Conservation (phyloP, 1,284 basidiomycete species). For the Naganishia albida region DNA sequence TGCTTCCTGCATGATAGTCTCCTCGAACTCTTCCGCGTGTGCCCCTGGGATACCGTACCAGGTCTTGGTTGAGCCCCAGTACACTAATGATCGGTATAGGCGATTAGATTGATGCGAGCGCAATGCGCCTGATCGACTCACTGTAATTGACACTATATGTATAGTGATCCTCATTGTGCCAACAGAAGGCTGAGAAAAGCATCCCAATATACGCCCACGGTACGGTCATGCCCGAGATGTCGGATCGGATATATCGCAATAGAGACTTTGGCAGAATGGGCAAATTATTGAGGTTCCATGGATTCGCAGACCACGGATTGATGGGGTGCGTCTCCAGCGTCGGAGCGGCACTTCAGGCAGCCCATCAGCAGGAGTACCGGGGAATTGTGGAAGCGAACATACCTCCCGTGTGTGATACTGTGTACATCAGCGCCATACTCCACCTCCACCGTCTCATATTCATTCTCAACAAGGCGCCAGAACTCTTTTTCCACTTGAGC, state of each 20-base stretch:
- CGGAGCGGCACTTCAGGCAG: slow-evolving; percentile 75
- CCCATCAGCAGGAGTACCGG: neutral
- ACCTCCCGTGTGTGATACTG: slow-evolving; percentile 96
- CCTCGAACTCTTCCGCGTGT: slow-evolving; percentile 93
- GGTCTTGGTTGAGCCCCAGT: slow-evolving; percentile 99
- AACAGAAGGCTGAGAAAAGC: slow-evolving; percentile 99
- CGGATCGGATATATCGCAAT: slow-evolving; percentile 85
- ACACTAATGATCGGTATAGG: no score
- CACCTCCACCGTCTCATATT: slow-evolving; percentile 89
- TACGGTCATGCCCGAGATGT: slow-evolving; percentile 99
- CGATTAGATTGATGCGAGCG: no score
- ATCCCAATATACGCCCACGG: slow-evolving; percentile 99
- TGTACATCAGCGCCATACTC: slow-evolving; percentile 99
- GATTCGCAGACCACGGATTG: slow-evolving; percentile 81
- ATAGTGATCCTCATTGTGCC: slow-evolving; percentile 99
- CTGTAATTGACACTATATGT: slow-evolving; percentile 95
- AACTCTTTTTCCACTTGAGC: slow-evolving; percentile 93
- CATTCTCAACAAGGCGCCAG: slow-evolving; percentile 90
- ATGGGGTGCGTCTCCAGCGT: slow-evolving; percentile 89
- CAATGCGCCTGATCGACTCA: slow-evolving; percentile 56
- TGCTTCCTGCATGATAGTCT: slow-evolving; percentile 90
- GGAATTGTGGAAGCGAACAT: slow-evolving; percentile 36
- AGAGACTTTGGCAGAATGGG: slow-evolving; percentile 81
- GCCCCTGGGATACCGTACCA: slow-evolving; percentile 98
- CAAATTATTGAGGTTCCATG: slow-evolving; percentile 98